Evolutionary conservation across 176 grass and related monocot species (phyloP), one percentile per base, ranked within the genome.

Genomic region (Saccharum officinarum): DNA sequence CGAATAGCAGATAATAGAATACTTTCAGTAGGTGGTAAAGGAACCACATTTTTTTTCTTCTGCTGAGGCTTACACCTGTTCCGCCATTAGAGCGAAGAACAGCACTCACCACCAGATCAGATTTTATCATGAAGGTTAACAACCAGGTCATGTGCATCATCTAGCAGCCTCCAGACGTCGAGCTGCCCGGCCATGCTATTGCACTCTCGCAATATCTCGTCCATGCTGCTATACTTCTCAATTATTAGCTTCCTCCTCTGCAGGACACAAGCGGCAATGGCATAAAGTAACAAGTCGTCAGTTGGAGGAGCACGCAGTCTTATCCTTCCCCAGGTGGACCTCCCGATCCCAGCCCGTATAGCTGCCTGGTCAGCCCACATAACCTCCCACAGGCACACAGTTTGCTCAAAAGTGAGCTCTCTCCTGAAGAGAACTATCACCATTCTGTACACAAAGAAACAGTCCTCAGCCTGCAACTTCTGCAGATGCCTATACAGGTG

Each of bases 371-470:
- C 96, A 7, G 96, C 96, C 96, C 96, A 98, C 89, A 98, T 94
- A 13, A 95, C 96, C 81, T 98, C 96, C 96, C 96, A 98, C 30
- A 98, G 83, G 46, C 96, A 95, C 30, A 98, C 33, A 1, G 93
- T 93, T 83, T 98, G 96, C 87, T 93, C 93, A 44, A 98, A 98
- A 11, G 89, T 92, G 64, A 98, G 93, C 73, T 98, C 96, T 77
- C 96, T 92, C 76, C 96, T 88, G 76, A 98, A 98, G 68, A 98
- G 85, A 31, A 98, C 96, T 39, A 98, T 91, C 22, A 98, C 96
- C 96, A 98, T 98, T 86, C 96, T 92, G 80, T 98, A 98, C 36
- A 98, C 93, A 61, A 98, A 98, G 88, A 95, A 98, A 79, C 96
- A 98, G 77, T 98, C 96, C 87, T 98, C 96, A 3, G 96, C 96